Conservation (phyloP, 73 alveolate species). For the Loxodes magnus region DNA sequence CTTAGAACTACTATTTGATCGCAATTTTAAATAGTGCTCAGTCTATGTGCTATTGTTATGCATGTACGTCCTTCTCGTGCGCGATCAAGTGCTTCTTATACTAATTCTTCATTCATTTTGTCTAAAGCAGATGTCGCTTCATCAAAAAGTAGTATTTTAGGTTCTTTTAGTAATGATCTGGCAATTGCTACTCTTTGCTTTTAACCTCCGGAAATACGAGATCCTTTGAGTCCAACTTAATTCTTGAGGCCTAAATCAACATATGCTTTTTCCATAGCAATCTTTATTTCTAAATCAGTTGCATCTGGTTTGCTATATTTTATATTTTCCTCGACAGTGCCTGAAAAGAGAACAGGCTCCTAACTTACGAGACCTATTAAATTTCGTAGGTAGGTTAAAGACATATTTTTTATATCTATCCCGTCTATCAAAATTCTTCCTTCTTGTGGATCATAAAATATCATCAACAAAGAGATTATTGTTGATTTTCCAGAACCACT, state of each 20-base stretch:
- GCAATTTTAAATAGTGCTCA: constrained; percentile 54
- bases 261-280: constrained; percentile 23
- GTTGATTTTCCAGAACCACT: constrained; percentile 84
- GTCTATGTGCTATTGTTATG: constrained; percentile 68
- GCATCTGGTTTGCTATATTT: constrained; percentile 35
- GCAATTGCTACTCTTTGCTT: constrained; percentile 61
- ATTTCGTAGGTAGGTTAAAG: constrained; percentile 44
- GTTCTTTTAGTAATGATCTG: constrained; percentile 41
- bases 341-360: constrained; percentile 73
- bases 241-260: constrained; percentile 21
- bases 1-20: constrained; percentile 53
- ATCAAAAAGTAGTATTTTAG: constrained; percentile 43
- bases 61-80: constrained; percentile 32
- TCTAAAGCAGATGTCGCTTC: constrained; percentile 66
- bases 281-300: constrained; percentile 14
- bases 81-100: constrained; percentile 38
- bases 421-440: constrained; percentile 64
- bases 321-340: constrained; percentile 55
- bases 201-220: constrained; percentile 53
- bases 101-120: constrained; percentile 24
- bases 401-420: constrained; percentile 47
- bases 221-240: constrained; percentile 43
- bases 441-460: constrained; percentile 56
- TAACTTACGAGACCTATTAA: constrained; percentile 65
- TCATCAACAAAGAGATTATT: constrained; percentile 41